Evolutionary conservation across 495 filamentous ascomycete species (phyloP), one percentile per base, ranked within the genome.

Genomic region (Trichodelitschia bisporula): DNA sequence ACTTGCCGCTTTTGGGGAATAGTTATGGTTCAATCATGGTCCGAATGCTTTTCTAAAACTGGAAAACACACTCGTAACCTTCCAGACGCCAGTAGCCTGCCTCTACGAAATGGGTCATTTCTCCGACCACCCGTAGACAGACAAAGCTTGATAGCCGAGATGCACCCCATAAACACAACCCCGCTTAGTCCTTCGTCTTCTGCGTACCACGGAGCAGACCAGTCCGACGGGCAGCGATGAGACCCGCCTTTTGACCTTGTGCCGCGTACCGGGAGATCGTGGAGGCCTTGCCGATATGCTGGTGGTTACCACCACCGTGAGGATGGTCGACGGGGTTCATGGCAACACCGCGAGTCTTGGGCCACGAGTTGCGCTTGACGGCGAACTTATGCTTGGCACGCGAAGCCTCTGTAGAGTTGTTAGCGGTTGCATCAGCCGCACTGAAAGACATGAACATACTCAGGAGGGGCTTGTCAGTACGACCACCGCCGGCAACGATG

Each of bases 261-360:
- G 72, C 74, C 39, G 86, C 86, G 62, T 83, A 91, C 55, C 86
- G 75, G 41, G 79, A 91, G 62, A 99, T 99, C 43, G 86, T 99
- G 23, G 89, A 95, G 38, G 86, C 89, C 66, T 95, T 95, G 74
- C 86, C 86, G 51, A 99, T 99, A 64, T 99, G 86, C 68, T 99
- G 86, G 64, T 99, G 86, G 67, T 99, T 99, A 91, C 86, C 86
- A 84, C 77, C 76, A 76, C 86, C 86, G 77, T 97, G 86, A 63
- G 86, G 86, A 74, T 95, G 86, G 64, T 97, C 86, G 45, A 97
- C 86, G 41, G 86, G 86, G 63, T 99, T 99, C 86, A 99, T 99
- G 57, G 86, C 86, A 68, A 99, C 86, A 89, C 86, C 86, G 80
- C 86, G 83, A 69, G 86, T 99, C 77, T 89, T 95, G 56, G 89